Evolutionary conservation across 768 basidiomycete genomes (phyloP), one percentile per base, ranked within the genome.

Genomic region (Boletus patriciae): DNA sequence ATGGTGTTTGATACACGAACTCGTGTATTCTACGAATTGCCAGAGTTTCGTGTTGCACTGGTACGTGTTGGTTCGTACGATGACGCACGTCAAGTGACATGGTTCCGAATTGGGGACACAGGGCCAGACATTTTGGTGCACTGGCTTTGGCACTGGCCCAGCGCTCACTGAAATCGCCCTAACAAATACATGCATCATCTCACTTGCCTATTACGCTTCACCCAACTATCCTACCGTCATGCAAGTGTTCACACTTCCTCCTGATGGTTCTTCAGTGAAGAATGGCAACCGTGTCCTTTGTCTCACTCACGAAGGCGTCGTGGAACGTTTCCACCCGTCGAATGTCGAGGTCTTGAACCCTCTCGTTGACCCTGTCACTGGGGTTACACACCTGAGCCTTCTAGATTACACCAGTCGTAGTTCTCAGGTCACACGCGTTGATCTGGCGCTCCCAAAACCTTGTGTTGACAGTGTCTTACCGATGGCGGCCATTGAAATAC

Each of bases 51-150:
- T 2, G 1, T n/a, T 27, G 56, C 29, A 18, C 23, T 38, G 46
- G 45, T 40, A 38, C 11, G 54, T 44, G 19, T 1, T 23, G 19
- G 8, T 9, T 36, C 25, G 13, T 41, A 18, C 21, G 80, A 38
- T 11, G 23, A 43, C 9, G 13, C 37, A 16, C 6, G 7, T 18
- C 1, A 6, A 48, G 33, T 48, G 12, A 46, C 25, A 7, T 16
- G n/a, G 12, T 57, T 31, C n/a, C 31, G 29, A 29, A 16, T 19
- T 40, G 34, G 15, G 33, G 8, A 21, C 10, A 31, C 15, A 51
- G 50, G 29, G 12, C 16, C 16, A 21, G 33, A 44, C 29, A 7
- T 29, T 6, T 13, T 1, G 1, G 9, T 2, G 10, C 4, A 9
- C 16, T 3, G 0, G 1, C 13, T n/a, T n/a, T n/a, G n/a, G n/a